phyloP scores from a whole-genome alignment of 257 asterid genomes.

The Solanum pimpinellifolium region DNA sequence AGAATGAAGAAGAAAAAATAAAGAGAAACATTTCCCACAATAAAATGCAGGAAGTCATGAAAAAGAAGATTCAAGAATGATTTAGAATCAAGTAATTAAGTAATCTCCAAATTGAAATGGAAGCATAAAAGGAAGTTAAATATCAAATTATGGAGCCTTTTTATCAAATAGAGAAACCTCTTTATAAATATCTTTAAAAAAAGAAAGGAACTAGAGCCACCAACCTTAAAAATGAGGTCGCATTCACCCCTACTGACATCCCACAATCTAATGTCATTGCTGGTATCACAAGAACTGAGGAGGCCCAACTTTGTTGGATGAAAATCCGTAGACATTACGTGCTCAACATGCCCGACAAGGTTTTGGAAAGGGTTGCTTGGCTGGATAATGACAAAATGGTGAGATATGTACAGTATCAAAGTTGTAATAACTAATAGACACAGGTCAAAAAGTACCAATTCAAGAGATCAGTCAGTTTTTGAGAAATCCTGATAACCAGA shows the following conservation, averaged over 20 bases:
- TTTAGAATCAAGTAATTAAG: not conserved
- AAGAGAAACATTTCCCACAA: not conserved
- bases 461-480: not conserved
- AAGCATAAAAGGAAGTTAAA: not conserved
- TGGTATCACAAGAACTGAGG: constrained; percentile 29
- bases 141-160: not conserved
- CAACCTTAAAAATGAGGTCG: constrained; percentile 19
- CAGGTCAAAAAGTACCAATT: not conserved
- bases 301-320: constrained; percentile 24
- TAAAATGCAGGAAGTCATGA: not conserved
- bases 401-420: not conserved
- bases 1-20: not conserved
- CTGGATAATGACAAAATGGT: constrained; percentile 12
- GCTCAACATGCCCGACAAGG: constrained; percentile 34
- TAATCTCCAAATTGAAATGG: not conserved
- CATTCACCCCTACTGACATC: constrained; percentile 10
- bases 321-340: constrained; percentile 33
- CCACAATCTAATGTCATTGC: constrained; percentile 34
- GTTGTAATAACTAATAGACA: not conserved
- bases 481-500: not conserved
- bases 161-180: not conserved
- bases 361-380: not conserved
- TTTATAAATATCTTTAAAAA: not conserved
- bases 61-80: not conserved
- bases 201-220: not conserved